Evolutionary conservation across 2,329 filamentous ascomycete genomes (phyloP), one percentile per base, ranked within the genome.

Genomic region (Pseudogymnoascus verrucosus): DNA sequence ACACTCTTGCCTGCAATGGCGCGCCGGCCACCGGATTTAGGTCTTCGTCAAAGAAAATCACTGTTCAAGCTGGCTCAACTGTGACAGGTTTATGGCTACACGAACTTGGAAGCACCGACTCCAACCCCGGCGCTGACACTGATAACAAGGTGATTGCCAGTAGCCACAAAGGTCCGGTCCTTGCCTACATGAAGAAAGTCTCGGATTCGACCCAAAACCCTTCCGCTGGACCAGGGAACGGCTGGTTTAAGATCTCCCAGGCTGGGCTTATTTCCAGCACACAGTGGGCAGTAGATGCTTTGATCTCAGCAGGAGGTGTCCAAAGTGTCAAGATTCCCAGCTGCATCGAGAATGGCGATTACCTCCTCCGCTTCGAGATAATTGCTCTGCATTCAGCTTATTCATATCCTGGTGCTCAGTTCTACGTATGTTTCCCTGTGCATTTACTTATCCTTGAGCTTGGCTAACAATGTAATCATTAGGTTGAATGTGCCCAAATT

Each of bases 331-430:
- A 54, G 47, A 73, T 84, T 65, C 82, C 82, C 42, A 70, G 74
- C 36, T 82, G 79, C 73, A 76, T 84, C 64, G 78, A 80, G 1
- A 74, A 80, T 1, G 82, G 82, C 39, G 77, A 84, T 60, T 84
- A 84, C 67, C 76, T 84, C 26, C 75, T 84, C 71, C 78, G 82
- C 31, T 77, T 80, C 36, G 82, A 85, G 75, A 74, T 82, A 47
- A 74, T 82, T 62, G 69, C 16, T 67, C 66, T 26, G 72, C 68
- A 44, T 67, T 74, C 4, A 69, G 75, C 7, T 71, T 76, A 44
- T 76, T 76, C 67, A 70, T 77, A 72, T 74, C 70, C 66, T 39
- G 63, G 47, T 1, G 70, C 71, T 12, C 70, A 72, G 60, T 74
- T 70, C 64, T 73, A 74, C 64, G 63, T 69, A 19, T 71, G 69